phyloP scores from a whole-genome alignment of 306 rosid genomes.

The Hylodesmum podocarpum region DNA sequence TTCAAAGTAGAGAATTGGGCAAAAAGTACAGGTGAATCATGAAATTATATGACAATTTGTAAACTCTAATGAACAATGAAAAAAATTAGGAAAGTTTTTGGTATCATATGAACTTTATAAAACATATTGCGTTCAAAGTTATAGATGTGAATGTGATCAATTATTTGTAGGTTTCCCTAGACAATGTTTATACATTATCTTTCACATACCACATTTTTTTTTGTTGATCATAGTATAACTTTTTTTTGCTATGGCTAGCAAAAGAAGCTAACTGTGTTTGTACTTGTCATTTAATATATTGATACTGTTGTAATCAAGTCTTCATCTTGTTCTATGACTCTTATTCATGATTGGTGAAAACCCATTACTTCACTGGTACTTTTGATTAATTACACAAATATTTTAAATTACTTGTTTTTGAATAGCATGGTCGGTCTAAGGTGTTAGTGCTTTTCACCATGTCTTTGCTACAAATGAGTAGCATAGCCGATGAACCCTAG shows the following conservation, averaged over 20 bases:
- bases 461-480: too few species aligned
- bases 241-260: neutral
- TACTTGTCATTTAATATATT: slow-evolving; percentile 52
- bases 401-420: neutral
- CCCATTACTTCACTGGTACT: slow-evolving; percentile 7
- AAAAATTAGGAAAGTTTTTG: neutral
- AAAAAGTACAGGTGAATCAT: neutral
- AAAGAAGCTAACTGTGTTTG: slow-evolving; percentile 38
- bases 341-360: slow-evolving; percentile 73
- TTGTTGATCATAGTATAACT: neutral
- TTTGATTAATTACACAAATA: neutral
- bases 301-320: slow-evolving; percentile 79
- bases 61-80: neutral
- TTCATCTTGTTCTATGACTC: slow-evolving; percentile 74
- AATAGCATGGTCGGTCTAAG: too few species aligned
- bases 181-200: neutral
- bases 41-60: neutral
- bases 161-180: neutral
- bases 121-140: neutral
- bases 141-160: neutral
- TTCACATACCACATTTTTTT: neutral
- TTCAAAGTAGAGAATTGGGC: neutral
- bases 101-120: neutral
- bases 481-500: too few species aligned
- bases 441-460: too few species aligned